Conservation (phyloP, 208 protist genomes). For the Crithidia bombi region DNA sequence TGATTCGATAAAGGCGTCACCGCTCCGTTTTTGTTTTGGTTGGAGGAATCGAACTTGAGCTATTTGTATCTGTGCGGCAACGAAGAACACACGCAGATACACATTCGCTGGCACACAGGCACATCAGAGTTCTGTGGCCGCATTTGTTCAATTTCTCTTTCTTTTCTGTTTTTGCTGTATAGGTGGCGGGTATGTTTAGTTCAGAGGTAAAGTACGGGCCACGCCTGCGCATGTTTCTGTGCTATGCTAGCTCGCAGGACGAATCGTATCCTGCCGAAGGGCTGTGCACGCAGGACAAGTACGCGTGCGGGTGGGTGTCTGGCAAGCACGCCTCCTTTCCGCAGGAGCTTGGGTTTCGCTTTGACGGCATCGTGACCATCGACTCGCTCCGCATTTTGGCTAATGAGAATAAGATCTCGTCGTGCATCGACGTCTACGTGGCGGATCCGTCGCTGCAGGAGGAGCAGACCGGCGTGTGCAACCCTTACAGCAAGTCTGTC, state of each 20-base stretch:
- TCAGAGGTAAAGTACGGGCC: slow-evolving; percentile 77
- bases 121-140: neutral
- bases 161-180: neutral
- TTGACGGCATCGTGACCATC: slow-evolving; percentile 81
- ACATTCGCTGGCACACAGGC: too few relatives aligned
- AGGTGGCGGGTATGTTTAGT: slow-evolving; percentile 28
- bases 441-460: slow-evolving; percentile 58
- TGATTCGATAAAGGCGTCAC: too few relatives aligned
- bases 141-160: neutral
- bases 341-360: slow-evolving; percentile 89
- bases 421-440: slow-evolving; percentile 82
- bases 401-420: slow-evolving; percentile 88
- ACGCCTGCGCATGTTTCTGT: slow-evolving; percentile 69
- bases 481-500: slow-evolving; percentile 51
- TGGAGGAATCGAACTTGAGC: too few relatives aligned
- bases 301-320: slow-evolving; percentile 86
- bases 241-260: slow-evolving; percentile 84
- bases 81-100: too few relatives aligned
- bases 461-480: slow-evolving; percentile 52
- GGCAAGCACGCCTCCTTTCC: slow-evolving; percentile 80
- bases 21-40: too few relatives aligned
- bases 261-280: slow-evolving; percentile 49
- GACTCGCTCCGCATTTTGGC: slow-evolving; percentile 76
- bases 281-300: slow-evolving; percentile 60
- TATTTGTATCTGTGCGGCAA: too few relatives aligned